Evolutionary conservation across 768 basidiomycete species (phyloP).

Genomic region (Tulasnella calospora): DNA sequence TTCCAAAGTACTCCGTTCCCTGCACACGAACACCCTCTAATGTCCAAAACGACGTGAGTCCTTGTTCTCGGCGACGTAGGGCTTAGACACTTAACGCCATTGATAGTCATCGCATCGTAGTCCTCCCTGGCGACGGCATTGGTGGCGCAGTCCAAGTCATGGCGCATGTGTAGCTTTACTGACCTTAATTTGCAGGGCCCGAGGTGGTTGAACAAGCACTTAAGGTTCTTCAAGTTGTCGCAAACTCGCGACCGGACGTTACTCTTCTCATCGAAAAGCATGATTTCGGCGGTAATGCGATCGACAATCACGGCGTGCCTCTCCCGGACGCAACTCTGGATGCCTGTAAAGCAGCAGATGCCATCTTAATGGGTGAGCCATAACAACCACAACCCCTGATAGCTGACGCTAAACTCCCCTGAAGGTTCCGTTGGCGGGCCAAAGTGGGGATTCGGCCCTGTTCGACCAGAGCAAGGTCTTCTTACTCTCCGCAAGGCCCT

Average conservation of each 20-base stretch:
- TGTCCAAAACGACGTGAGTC: constrained; percentile 30
- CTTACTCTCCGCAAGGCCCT: constrained; percentile 84
- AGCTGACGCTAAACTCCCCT: background rate
- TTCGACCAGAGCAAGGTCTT: constrained; percentile 90
- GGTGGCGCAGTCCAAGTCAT: constrained; percentile 47
- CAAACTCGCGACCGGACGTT: constrained; percentile 55
- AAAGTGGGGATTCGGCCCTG: constrained; percentile 89
- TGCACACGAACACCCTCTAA: background rate
- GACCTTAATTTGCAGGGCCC: constrained; percentile 54
- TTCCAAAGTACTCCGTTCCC: constrained; percentile 6
- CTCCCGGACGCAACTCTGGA: constrained; percentile 78
- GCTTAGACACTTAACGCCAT: background rate
- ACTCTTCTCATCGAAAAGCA: constrained; percentile 69
- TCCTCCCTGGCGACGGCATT: constrained; percentile 96
- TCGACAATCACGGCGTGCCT: constrained; percentile 81
- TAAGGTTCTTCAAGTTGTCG: constrained; percentile 70
- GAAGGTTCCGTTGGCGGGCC: constrained; percentile 96
- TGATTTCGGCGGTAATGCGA: constrained; percentile 88
- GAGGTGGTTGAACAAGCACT: constrained; percentile 84
- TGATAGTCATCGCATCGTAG: constrained; percentile 74
- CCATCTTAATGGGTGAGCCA: constrained; percentile 82
- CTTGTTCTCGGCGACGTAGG: background rate
- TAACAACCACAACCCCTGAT: background rate
- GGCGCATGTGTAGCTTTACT: background rate
- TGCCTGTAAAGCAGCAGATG: constrained; percentile 90